Conservation (phyloP, 495 filamentous ascomycete genomes). For the Neurospora africana region DNA sequence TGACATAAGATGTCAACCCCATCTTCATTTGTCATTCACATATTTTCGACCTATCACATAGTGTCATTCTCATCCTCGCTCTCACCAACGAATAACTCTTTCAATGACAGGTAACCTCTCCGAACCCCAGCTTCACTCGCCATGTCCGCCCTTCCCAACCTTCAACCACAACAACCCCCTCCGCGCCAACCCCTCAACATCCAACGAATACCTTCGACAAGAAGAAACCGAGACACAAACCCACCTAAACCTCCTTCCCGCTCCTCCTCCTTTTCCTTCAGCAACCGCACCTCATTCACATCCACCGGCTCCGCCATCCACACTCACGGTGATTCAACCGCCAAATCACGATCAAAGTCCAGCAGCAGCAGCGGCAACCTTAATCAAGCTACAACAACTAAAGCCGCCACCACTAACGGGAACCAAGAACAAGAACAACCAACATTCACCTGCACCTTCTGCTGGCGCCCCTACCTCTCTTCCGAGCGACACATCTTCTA, state of each 20-base stretch:
- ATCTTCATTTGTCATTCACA: background rate
- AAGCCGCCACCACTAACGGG: too few species aligned
- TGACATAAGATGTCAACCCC: background rate
- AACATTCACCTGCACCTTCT: conserved; percentile 42
- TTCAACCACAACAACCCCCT: background rate
- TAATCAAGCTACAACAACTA: too few species aligned
- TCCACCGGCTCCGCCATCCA: background rate
- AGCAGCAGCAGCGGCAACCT: too few species aligned
- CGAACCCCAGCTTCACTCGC: background rate
- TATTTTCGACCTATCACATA: background rate
- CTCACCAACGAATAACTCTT: background rate
- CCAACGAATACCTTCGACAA: background rate
- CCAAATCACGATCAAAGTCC: background rate
- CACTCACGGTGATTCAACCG: background rate
- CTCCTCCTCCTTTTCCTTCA: background rate
- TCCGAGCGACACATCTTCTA: conserved; percentile 19
- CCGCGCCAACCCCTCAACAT: background rate
- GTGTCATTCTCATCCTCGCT: background rate
- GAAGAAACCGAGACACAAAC: background rate
- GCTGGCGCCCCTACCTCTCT: conserved; percentile 23
- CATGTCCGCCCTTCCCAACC: background rate
- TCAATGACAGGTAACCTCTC: background rate
- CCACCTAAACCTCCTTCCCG: background rate
- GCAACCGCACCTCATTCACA: background rate
- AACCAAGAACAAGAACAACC: conserved; percentile 6